Evolutionary conservation across 768 basidiomycete genomes (phyloP).

Genomic region (Lactarius pseudohatsudake): DNA sequence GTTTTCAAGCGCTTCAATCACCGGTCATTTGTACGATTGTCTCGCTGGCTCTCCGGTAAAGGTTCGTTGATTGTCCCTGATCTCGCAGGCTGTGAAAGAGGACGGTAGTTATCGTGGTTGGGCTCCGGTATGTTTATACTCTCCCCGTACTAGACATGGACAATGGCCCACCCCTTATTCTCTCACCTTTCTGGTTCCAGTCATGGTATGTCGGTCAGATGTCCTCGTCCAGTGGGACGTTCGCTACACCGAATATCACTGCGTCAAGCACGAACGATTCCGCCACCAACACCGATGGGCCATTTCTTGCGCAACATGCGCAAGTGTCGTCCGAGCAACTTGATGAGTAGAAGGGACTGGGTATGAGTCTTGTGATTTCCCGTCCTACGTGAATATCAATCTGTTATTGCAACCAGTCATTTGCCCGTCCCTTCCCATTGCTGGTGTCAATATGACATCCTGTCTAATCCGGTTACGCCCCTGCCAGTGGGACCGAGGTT

Average conservation of each 20-base stretch:
- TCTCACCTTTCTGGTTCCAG: conserved; percentile 35
- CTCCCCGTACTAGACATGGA: conserved; percentile 2
- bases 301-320: conserved; percentile 44
- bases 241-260: conserved; percentile 49
- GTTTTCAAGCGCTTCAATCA: conserved; percentile 98
- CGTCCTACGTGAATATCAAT: too few species aligned
- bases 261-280: conserved; percentile 33
- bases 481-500: too few species aligned
- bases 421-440: too few species aligned
- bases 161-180: conserved; percentile 17
- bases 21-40: conserved; percentile 79
- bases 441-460: too few species aligned
- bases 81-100: conserved; percentile 35
- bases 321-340: conserved; percentile 52
- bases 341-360: too few species aligned
- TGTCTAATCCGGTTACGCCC: too few species aligned
- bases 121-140: conserved; percentile 69
- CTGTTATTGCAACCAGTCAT: not conserved
- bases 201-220: conserved; percentile 97
- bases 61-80: conserved; percentile 23
- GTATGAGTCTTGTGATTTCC: too few species aligned
- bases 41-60: conserved; percentile 16
- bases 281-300: conserved; percentile 30
- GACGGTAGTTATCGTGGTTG: conserved; percentile 92
- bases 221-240: conserved; percentile 42